Conservation (phyloP, 2,329 filamentous ascomycete species). For the Penicillium capsulatum region DNA sequence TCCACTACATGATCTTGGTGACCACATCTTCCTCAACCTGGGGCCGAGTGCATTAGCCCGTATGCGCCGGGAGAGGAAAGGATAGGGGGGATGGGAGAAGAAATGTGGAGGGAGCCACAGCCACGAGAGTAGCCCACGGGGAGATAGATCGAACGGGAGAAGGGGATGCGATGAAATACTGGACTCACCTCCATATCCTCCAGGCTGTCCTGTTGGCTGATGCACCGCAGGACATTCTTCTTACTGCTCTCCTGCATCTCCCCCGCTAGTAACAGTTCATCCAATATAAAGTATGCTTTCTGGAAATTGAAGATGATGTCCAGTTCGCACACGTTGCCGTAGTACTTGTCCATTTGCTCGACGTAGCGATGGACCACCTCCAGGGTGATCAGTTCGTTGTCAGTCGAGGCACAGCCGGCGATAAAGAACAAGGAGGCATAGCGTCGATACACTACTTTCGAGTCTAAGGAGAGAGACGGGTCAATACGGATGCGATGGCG, state of each 20-base stretch:
- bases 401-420: constrained; percentile 90
- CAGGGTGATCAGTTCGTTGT: constrained; percentile 97
- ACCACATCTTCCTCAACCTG: constrained; percentile 83
- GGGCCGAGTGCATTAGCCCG: constrained; percentile 42
- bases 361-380: constrained; percentile 99
- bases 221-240: constrained; percentile 95
- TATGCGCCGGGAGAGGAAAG: constrained; percentile 13
- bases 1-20: constrained; percentile 87
- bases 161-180: neutral
- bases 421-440: constrained; percentile 99
- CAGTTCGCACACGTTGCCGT: constrained; percentile 98
- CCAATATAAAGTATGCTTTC: constrained; percentile 98
- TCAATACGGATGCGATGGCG: neutral
- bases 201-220: constrained; percentile 92
- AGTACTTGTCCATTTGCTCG: constrained; percentile 99
- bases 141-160: neutral
- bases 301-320: constrained; percentile 99
- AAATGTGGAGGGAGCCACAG: neutral
- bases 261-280: constrained; percentile 89
- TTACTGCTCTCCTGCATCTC: constrained; percentile 99
- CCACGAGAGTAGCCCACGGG: neutral
- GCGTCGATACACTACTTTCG: constrained; percentile 96
- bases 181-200: constrained; percentile 97
- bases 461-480: constrained; percentile 59
- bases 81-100: neutral